Evolutionary conservation across 2,329 filamentous ascomycete species (phyloP).

Genomic region (Ilyonectria robusta): DNA sequence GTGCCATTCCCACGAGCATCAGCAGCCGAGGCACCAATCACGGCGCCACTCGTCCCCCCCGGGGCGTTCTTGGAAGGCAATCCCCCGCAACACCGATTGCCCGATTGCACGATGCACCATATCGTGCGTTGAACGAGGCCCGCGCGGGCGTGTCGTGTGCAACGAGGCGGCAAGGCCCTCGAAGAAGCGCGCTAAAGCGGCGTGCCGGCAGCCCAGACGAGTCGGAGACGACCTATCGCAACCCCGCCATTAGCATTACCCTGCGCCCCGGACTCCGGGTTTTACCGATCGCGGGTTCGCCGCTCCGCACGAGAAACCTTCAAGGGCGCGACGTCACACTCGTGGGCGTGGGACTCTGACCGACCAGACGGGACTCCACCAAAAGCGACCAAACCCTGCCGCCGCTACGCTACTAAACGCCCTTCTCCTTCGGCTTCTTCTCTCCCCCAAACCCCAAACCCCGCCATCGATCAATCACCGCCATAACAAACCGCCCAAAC

Average conservation of each 20-base stretch:
- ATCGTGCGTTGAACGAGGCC: neutral
- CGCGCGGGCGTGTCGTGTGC: neutral
- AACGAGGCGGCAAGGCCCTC: neutral
- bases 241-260: conserved; percentile 52
- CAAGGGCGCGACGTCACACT: conserved; percentile 39
- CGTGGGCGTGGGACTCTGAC: neutral
- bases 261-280: conserved; percentile 41
- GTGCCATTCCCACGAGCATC: conserved; percentile 11
- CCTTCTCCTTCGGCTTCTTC: conserved; percentile 23
- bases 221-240: conserved; percentile 47
- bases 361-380: conserved; percentile 20
- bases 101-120: neutral
- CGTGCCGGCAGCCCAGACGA: conserved; percentile 5
- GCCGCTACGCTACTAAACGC: conserved; percentile 14
- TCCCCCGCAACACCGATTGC: neutral
- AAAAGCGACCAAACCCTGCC: conserved; percentile 20
- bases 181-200: conserved; percentile 34
- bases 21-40: conserved; percentile 20
- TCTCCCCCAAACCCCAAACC: conserved; percentile 22
- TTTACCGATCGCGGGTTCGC: conserved; percentile 41
- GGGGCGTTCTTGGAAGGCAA: neutral
- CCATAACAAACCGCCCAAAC: neutral
- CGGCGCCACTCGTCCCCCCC: neutral
- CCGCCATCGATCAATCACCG: conserved; percentile 2
- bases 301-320: conserved; percentile 34